Percentiles rank a stretch among this genome's conserved stretches.
Evolutionary conservation across 164 flowering plant species (phyloP).

Genomic region (Dillenia suffruticosa): DNA sequence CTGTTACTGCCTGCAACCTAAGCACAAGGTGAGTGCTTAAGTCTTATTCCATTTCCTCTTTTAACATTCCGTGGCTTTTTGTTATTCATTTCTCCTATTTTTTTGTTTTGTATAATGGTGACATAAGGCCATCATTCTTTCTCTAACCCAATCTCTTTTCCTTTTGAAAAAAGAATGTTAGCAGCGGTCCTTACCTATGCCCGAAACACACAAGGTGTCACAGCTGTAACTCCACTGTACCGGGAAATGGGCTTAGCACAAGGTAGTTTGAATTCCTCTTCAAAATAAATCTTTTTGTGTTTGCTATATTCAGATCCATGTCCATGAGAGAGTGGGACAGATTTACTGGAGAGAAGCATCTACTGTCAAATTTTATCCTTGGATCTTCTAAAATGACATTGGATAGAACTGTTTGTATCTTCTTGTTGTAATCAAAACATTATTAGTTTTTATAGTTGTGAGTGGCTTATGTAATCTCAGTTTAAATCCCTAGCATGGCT

Average conservation of each 20-base stretch:
- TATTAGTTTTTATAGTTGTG: no score
- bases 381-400: no score
- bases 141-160: constrained; percentile 1
- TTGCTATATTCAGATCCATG: no score
- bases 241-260: constrained; percentile 93
- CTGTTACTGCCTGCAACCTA: constrained; percentile 97
- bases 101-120: not conserved
- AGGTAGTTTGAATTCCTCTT: constrained; percentile 40
- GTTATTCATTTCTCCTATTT: not conserved
- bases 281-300: no score
- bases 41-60: not conserved
- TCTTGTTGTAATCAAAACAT: no score
- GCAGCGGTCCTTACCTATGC: constrained; percentile 89
- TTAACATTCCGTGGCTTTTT: constrained; percentile 4
- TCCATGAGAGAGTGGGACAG: no score
- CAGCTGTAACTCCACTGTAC: constrained; percentile 91
- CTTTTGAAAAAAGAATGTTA: constrained; percentile 57
- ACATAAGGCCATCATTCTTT: not conserved
- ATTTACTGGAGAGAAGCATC: no score
- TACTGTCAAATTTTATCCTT: no score
- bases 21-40: constrained; percentile 70
- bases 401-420: no score
- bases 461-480: no score
- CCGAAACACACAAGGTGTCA: constrained; percentile 95
- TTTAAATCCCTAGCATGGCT: no score